These are phyloP conservation scores for Phytophthora lateralis DNA, from an alignment of 352 stramenopile genomes.

Conservation along the genomic window DNA sequence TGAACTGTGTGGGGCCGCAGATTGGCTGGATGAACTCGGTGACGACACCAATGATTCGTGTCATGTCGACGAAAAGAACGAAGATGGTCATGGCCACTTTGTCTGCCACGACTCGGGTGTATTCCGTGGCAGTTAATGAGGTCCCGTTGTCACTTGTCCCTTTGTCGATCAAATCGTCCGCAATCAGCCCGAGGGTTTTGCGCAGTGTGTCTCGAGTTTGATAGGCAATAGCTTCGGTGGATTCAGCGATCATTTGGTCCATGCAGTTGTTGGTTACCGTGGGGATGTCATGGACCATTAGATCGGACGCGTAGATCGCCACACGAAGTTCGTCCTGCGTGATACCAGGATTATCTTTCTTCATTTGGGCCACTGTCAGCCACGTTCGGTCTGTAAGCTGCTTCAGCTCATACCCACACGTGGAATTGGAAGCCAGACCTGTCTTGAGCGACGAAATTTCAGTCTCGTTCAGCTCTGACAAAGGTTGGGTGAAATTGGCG, in stretches of 20 bases:
- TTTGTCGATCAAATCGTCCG: constrained; percentile 14
- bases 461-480: constrained; percentile 22
- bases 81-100: constrained; percentile 14
- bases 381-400: constrained; percentile 19
- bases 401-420: constrained; percentile 36
- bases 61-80: constrained; percentile 21
- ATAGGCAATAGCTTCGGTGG: constrained; percentile 10
- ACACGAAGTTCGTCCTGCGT: constrained; percentile 12
- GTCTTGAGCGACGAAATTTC: constrained; percentile 30
- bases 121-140: constrained; percentile 6
- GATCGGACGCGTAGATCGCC: constrained; percentile 18
- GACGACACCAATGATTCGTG: constrained; percentile 7
- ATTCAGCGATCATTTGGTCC: constrained; percentile 19
- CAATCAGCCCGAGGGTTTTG: constrained; percentile 13
- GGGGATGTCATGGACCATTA: constrained; percentile 18
- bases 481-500: constrained; percentile 15
- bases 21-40: constrained; percentile 22
- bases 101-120: constrained; percentile 6
- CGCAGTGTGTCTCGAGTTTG: constrained; percentile 19
- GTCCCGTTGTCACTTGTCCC: constrained; percentile 17
- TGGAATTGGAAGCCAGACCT: constrained; percentile 26
- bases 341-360: constrained; percentile 6
- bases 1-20: constrained; percentile 15
- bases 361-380: constrained; percentile 23
- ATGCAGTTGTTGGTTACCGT: constrained; percentile 22